phyloP scores from a whole-genome alignment of 2,329 filamentous ascomycete species.

The Epichloe amarillans region DNA sequence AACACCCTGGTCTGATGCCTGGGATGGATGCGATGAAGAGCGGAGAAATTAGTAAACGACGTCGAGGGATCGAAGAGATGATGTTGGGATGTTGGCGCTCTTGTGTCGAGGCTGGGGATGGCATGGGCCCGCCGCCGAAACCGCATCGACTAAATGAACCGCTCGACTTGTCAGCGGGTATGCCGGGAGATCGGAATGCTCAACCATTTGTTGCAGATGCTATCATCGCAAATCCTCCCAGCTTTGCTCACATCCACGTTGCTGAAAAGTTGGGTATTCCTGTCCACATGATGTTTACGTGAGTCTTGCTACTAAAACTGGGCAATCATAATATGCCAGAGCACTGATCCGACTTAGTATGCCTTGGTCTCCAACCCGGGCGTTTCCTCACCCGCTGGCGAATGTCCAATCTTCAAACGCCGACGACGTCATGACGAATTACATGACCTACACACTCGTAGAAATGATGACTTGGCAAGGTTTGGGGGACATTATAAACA shows the following conservation, averaged over 20 bases:
- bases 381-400: constrained; percentile 75
- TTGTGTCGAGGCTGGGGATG: constrained; percentile 68
- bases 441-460: constrained; percentile 69
- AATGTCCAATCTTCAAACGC: constrained; percentile 68
- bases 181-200: constrained; percentile 27
- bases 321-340: not conserved
- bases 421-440: constrained; percentile 66
- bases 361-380: constrained; percentile 78
- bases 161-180: constrained; percentile 21
- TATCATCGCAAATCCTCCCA: constrained; percentile 68
- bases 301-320: constrained; percentile 21
- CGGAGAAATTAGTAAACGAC: constrained; percentile 62
- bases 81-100: constrained; percentile 79
- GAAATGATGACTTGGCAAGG: constrained; percentile 94
- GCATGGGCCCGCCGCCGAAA: constrained; percentile 34
- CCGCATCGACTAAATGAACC: constrained; percentile 34
- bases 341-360: constrained; percentile 47
- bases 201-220: constrained; percentile 71
- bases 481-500: constrained; percentile 74
- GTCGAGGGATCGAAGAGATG: constrained; percentile 64
- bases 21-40: constrained; percentile 62
- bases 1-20: constrained; percentile 76
- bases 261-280: constrained; percentile 65
- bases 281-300: constrained; percentile 83
- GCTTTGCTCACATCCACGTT: constrained; percentile 62